Base-by-base conservation (phyloP, 352 stramenopile species). In the Phytophthora pluvialis region DNA sequence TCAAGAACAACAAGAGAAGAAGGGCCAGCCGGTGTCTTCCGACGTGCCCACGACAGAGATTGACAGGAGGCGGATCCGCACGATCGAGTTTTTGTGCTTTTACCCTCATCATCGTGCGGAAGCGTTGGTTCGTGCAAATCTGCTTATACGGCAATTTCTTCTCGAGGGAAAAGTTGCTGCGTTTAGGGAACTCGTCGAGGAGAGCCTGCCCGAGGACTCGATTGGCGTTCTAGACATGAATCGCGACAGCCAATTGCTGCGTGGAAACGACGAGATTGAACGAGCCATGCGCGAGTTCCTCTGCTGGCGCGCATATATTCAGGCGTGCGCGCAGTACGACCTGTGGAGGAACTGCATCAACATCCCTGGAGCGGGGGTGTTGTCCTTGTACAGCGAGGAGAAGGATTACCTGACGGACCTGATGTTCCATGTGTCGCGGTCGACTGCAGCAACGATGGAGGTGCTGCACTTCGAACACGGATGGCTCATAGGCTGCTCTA, bases 381-480 rank as follows among this genome's bases (percentile, higher is more conserved):
- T 78, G 47, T 48, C 66, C 16, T 60, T 87, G 13, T 94, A 93
- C 62, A 87, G 68, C 32, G 82, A 95, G 54, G 86, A 94, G 65
- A 93, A 94, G 64, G 72, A 87, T 11, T 88, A 87, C 49, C 51
- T 94, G 38, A 72, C 75, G 5, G 82, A 91, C 35, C 65, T 95
- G 18, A 91, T 91, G 80, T 90, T 90, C 63, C 82, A 91, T 43
- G 81, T 85, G 10, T 84, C 85, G 10, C 67, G 77, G 4, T 79
- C 85, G 0, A 70, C 72, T 28, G 71, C 69, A 1, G 74, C 73
- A 8, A 73, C 86, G n/a, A 51, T 89, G n/a, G 83, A 90, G 33
- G 83, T 78, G 33, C 72, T 95, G 46, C 82, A 93, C 39, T 95
- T 95, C 61, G 85, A 92, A 56, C 74, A 89, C 21, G 88, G 82